These are phyloP conservation scores for Parathielavia hyrcaniae DNA, from an alignment of 495 filamentous ascomycete species.

Conservation along the genomic window DNA sequence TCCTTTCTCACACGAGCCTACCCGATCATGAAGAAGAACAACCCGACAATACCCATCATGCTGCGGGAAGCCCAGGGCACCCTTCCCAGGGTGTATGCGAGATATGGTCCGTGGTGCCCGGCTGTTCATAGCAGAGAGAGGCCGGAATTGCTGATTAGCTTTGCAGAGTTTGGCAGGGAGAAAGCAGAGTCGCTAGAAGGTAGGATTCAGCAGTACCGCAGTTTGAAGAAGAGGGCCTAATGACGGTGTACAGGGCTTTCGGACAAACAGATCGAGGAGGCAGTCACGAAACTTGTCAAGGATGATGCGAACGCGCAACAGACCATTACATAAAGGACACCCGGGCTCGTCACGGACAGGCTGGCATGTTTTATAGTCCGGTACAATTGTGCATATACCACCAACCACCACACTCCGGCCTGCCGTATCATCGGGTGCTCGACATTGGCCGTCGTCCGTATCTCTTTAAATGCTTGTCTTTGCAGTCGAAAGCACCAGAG, in stretches of 20 bases:
- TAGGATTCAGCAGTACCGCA: constrained; percentile 27
- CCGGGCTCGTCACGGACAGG: not conserved
- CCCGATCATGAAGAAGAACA: constrained; percentile 99
- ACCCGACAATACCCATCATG: constrained; percentile 89
- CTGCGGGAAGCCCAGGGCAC: constrained; percentile 82
- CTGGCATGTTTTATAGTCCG: constrained; percentile 11
- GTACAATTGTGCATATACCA: constrained; percentile 14
- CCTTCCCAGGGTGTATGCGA: constrained; percentile 77
- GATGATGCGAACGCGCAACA: constrained; percentile 18
- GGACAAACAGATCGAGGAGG: constrained; percentile 88
- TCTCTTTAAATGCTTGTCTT: not conserved
- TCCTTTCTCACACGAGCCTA: constrained; percentile 87
- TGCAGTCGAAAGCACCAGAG: no score
- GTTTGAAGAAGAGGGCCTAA: not conserved
- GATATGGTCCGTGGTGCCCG: constrained; percentile 67
- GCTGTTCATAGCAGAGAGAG: not conserved
- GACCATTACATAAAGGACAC: not conserved
- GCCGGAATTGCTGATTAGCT: not conserved
- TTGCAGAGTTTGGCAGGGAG: constrained; percentile 76
- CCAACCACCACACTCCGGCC: not conserved
- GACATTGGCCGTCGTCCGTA: not conserved
- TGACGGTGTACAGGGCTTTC: constrained; percentile 57
- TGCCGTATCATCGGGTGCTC: not conserved
- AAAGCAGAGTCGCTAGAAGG: constrained; percentile 76
- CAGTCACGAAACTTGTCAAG: constrained; percentile 77